Base-by-base conservation (phyloP, 805 yeast genomes). In the Cyberlindnera bimundalis region DNA sequence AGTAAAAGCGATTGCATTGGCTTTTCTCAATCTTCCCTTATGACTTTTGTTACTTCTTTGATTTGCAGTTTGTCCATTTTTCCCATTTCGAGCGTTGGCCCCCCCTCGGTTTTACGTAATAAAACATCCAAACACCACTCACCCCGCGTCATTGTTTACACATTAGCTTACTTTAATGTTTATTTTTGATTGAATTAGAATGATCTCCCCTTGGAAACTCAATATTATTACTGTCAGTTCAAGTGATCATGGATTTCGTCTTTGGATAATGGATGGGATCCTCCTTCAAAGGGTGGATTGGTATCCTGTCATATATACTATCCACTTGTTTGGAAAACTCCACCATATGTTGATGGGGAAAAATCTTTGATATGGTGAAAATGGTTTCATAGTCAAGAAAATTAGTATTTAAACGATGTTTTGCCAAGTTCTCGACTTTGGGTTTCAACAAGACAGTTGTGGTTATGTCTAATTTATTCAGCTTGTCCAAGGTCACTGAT, bases 1-100 rank as follows among this genome's bases (percentile, higher is more conserved):
- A 43, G 21, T 4, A 43, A 30, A 31, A 38, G 33, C 2, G 46
- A 32, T 15, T 43, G 32, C 46, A 43, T 42, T 29, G 20, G 3
- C 10, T 21, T 7, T 21, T 21, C 6, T 6, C 24, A 21, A 21
- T 7, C n/a, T n/a, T n/a, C n/a, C n/a, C n/a, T n/a, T n/a, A n/a
- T n/a, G n/a, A n/a, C n/a, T n/a, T n/a, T n/a, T n/a, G n/a, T n/a
- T n/a, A n/a, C n/a, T n/a, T n/a, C n/a, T n/a, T n/a, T n/a, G n/a
- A n/a, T n/a, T n/a, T n/a, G n/a, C n/a, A n/a, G 29, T 9, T 13
- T 14, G 29, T 27, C 15, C 7, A 13, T 27, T 13, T 11, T 13
- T 27, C 15, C 15, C 29, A 11, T 27, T 27, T 9, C 29, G 14
- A 27, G 7, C 11, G 25, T 23, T 23, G n/a, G n/a, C n/a, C n/a